A percentile compares a stretch with the other conserved stretches of the same genome.
These are phyloP conservation scores for Leptographium galeiforme DNA, from an alignment of 2,329 filamentous ascomycete genomes.

Conservation along the genomic window DNA sequence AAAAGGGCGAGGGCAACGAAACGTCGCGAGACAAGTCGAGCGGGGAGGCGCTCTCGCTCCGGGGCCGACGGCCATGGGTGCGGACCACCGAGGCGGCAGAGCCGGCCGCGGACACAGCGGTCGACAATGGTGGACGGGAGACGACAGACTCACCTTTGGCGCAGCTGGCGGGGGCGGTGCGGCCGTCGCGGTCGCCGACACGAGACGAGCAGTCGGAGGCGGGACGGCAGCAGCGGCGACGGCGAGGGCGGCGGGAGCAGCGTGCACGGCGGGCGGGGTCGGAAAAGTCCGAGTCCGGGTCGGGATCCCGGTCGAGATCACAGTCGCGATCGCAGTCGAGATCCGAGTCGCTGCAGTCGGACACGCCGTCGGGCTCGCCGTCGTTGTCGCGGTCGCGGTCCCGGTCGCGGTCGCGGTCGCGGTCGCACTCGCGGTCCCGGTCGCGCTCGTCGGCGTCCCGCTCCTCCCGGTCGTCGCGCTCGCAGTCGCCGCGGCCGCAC, in stretches of 20 bases:
- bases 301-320: neutral
- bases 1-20: neutral
- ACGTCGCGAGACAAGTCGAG: neutral
- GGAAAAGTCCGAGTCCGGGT: neutral
- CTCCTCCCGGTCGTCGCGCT: conserved; percentile 14
- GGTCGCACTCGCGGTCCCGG: conserved; percentile 16
- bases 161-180: conserved; percentile 8
- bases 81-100: neutral
- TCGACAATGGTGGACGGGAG: neutral
- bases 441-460: conserved; percentile 10
- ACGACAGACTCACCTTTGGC: conserved; percentile 9
- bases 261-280: too few species aligned
- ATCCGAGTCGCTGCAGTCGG: neutral
- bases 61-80: neutral
- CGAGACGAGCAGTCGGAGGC: neutral
- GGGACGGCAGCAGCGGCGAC: neutral
- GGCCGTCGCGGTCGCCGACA: neutral
- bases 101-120: neutral
- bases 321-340: neutral
- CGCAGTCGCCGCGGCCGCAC: conserved; percentile 43
- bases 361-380: conserved; percentile 17
- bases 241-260: neutral
- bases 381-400: conserved; percentile 1
- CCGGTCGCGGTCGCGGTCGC: conserved; percentile 5
- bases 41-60: conserved; percentile 2